Evolutionary conservation across 164 flowering plant species (phyloP).

Genomic region (Brasenia schreberi): DNA sequence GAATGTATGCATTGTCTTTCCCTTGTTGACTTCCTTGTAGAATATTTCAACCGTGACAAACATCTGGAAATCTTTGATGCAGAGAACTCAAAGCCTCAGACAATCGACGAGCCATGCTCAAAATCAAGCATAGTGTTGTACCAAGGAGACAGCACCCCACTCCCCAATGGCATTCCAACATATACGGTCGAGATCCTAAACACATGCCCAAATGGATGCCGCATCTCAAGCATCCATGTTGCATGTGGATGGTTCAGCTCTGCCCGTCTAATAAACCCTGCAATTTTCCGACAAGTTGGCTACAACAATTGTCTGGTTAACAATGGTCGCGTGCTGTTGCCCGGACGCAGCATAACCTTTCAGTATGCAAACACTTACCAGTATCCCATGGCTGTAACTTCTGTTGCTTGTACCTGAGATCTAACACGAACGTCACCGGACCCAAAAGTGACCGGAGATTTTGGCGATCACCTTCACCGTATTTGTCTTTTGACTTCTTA

Average conservation of each 20-base stretch:
- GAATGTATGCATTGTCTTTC: neutral
- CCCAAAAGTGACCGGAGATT: no score
- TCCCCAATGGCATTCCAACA: slow-evolving; percentile 59
- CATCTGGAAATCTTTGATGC: neutral
- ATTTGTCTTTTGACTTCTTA: no score
- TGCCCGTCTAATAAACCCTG: slow-evolving; percentile 33
- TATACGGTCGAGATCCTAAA: slow-evolving; percentile 48
- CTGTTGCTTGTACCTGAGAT: slow-evolving; percentile 19
- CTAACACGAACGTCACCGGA: no score
- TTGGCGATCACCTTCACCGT: no score
- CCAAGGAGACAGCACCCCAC: slow-evolving; percentile 41
- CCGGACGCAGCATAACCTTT: slow-evolving; percentile 34
- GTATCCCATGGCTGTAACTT: slow-evolving; percentile 33
- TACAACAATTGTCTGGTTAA: slow-evolving; percentile 47
- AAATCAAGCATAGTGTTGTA: slow-evolving; percentile 28
- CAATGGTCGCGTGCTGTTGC: slow-evolving; percentile 25
- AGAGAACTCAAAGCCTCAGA: neutral
- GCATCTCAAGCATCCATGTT: slow-evolving; percentile 38
- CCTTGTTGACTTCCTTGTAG: neutral
- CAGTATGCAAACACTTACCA: slow-evolving; percentile 39
- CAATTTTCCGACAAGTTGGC: slow-evolving; percentile 23
- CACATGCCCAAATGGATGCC: slow-evolving; percentile 21
- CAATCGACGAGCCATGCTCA: slow-evolving; percentile 26
- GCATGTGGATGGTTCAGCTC: slow-evolving; percentile 64
- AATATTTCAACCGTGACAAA: no score